A percentile compares a stretch with the other conserved stretches of the same genome.
phyloP scores from a whole-genome alignment of 2,329 filamentous ascomycete species.

The Magnaporthales sp. region DNA sequence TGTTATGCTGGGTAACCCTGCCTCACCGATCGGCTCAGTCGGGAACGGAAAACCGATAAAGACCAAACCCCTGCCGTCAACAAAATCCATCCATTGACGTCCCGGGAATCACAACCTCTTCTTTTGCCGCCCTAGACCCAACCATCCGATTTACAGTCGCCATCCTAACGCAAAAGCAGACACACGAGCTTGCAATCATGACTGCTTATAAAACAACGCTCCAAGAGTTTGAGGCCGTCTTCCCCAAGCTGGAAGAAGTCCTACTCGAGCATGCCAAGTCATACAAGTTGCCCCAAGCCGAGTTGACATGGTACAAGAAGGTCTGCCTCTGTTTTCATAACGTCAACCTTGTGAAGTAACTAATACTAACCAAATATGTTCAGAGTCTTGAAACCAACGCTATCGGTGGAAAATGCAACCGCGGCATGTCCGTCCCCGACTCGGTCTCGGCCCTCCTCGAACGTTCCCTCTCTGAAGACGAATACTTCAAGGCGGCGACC shows the following conservation, averaged over 20 bases:
- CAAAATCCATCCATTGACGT: neutral
- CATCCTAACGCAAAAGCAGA: neutral
- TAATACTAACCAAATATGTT: slow-evolving; percentile 13
- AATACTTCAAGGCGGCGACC: slow-evolving; percentile 82
- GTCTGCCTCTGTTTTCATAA: slow-evolving; percentile 33
- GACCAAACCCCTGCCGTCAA: neutral
- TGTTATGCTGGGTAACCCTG: neutral
- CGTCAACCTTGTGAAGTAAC: neutral
- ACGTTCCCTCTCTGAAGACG: slow-evolving; percentile 62
- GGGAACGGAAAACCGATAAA: neutral
- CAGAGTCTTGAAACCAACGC: slow-evolving; percentile 84
- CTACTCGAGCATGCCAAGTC: slow-evolving; percentile 68
- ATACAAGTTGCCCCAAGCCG: slow-evolving; percentile 76
- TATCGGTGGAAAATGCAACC: slow-evolving; percentile 94
- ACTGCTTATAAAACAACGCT: slow-evolving; percentile 62
- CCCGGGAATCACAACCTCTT: neutral
- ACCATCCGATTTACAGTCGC: neutral
- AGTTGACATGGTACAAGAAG: slow-evolving; percentile 79
- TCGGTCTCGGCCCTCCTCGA: slow-evolving; percentile 72
- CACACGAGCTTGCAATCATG: slow-evolving; percentile 30
- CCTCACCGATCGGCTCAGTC: neutral
- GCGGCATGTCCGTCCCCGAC: slow-evolving; percentile 95
- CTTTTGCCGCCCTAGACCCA: too few species aligned
- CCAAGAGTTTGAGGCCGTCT: slow-evolving; percentile 82
- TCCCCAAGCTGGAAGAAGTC: slow-evolving; percentile 76